Evolutionary conservation across 2,329 filamentous ascomycete genomes (phyloP), one percentile per base, ranked within the genome.

Genomic region (Beauveria sp.): DNA sequence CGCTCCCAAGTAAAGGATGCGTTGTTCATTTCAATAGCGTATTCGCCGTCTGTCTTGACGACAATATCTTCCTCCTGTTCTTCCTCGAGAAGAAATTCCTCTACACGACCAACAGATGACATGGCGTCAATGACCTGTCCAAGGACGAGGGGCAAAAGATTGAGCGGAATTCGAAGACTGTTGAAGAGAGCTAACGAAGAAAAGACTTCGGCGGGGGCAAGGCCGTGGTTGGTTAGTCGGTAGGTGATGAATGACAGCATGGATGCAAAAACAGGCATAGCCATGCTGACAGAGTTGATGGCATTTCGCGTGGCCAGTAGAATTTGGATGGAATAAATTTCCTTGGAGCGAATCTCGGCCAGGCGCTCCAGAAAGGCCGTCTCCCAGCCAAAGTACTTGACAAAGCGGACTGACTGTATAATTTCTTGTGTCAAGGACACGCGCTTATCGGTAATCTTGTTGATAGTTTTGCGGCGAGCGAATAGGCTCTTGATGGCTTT

Each of bases 381-480:
- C 72, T 98, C 93, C 93, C 93, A 98, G 8, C 92, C 93, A 71
- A 97, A 98, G 73, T 86, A 97, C 73, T 98, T 98, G 75, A 98
- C 93, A 70, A 98, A 97, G 28, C 93, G 85, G 26, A 97, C 93
- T 0, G 91, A 90, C 67, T 92, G 88, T 16, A 98, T 71, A 57
- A 98, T 96, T 71, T 98, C 93, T 71, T 97, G 93, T 0, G 92
- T 97, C 40, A 98, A 78, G 58, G 89, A 89, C 8, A 98, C 93
- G 65, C 93, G 86, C 75, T 96, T 90, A 71, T 98, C 93, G 2
- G 93, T 98, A 64, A 97, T 85, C 69, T 92, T 93, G 80, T 97
- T 98, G 79, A 98, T 97, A 34, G 75, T 80, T 67, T 85, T 85
- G 69, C 95, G 85, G 58, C 91, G 86, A 18, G 77, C 77, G 74